phyloP scores from a whole-genome alignment of 176 grass and related monocot genomes.

The Musa itinerans region DNA sequence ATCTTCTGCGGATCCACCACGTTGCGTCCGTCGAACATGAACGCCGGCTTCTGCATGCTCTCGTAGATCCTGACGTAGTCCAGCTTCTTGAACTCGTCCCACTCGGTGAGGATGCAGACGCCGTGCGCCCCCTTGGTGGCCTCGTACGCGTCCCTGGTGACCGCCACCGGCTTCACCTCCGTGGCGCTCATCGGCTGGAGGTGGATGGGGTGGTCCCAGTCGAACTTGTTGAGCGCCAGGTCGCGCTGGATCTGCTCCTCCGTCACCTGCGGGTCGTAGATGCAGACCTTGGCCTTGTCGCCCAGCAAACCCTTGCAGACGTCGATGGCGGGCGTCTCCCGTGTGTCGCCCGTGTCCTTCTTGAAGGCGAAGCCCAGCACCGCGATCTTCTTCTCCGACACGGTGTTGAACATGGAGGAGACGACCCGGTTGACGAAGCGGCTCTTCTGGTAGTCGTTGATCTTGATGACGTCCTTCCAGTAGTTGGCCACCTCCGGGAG shows the following conservation, averaged over 20 bases:
- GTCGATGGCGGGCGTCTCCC: conserved; percentile 20
- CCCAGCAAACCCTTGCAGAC: conserved; percentile 16
- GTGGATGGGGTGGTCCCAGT: conserved; percentile 16
- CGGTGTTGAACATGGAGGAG: conserved; percentile 22
- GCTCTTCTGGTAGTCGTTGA: conserved; percentile 24
- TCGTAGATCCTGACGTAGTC: conserved; percentile 16
- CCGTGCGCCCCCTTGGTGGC: conserved; percentile 1
- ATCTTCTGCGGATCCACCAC: conserved; percentile 2
- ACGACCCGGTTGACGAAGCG: conserved; percentile 17
- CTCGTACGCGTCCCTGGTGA: neutral
- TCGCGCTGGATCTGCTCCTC: conserved; percentile 21
- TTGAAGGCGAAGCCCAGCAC: conserved; percentile 23
- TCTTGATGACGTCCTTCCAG: conserved; percentile 24
- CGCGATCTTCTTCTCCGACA: conserved; percentile 11
- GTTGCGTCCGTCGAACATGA: conserved; percentile 13
- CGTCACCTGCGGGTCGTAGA: conserved; percentile 15
- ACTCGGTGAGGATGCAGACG: conserved; percentile 19
- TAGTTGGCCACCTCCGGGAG: conserved; percentile 17
- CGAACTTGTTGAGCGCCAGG: conserved; percentile 19
- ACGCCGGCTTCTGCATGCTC: conserved; percentile 22
- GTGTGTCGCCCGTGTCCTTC: conserved; percentile 17
- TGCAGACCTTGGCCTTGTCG: conserved; percentile 13
- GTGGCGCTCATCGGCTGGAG: conserved; percentile 11
- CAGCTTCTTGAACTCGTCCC: conserved; percentile 17
- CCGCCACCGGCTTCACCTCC: conserved; percentile 10